Evolutionary conservation across 2,329 filamentous ascomycete genomes (phyloP).

Genomic region (Trichoderma sp.): DNA sequence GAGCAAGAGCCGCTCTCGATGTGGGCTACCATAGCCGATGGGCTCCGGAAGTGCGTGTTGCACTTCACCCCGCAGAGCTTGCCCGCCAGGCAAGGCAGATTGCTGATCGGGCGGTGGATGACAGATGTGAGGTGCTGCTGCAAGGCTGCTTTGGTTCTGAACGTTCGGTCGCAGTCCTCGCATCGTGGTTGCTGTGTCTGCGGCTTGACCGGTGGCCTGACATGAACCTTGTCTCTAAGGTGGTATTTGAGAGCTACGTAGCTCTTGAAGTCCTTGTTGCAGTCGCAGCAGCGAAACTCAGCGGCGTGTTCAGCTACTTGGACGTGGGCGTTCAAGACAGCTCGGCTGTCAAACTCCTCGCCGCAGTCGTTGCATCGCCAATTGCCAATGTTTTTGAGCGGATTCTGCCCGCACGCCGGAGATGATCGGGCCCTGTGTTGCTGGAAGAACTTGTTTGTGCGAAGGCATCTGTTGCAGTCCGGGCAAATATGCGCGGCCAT

Average conservation of each 20-base stretch:
- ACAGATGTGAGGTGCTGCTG: slow-evolving; percentile 16
- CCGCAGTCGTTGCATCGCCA: slow-evolving; percentile 6
- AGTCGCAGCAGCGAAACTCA: slow-evolving; percentile 27
- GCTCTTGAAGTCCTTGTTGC: slow-evolving; percentile 8
- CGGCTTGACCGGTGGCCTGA: neutral
- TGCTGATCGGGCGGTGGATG: slow-evolving; percentile 28
- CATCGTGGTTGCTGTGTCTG: neutral
- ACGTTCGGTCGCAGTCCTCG: slow-evolving; percentile 7
- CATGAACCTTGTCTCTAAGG: neutral
- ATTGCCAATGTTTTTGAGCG: neutral
- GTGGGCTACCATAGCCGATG: slow-evolving; percentile 30
- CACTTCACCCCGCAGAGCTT: slow-evolving; percentile 17
- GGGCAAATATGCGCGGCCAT: slow-evolving; percentile 3
- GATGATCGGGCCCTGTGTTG: neutral
- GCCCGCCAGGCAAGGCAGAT: slow-evolving; percentile 24
- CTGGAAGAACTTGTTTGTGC: neutral
- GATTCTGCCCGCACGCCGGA: neutral
- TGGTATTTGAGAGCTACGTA: slow-evolving; percentile 6
- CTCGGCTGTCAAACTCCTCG: neutral
- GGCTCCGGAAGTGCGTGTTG: slow-evolving; percentile 22
- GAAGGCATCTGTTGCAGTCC: slow-evolving; percentile 7
- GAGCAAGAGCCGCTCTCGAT: slow-evolving; percentile 29
- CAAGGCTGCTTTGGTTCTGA: neutral
- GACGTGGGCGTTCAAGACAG: neutral
- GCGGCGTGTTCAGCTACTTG: neutral